Evolutionary conservation across 805 yeast species (phyloP).

Genomic region (Lachancea kluyveri): DNA sequence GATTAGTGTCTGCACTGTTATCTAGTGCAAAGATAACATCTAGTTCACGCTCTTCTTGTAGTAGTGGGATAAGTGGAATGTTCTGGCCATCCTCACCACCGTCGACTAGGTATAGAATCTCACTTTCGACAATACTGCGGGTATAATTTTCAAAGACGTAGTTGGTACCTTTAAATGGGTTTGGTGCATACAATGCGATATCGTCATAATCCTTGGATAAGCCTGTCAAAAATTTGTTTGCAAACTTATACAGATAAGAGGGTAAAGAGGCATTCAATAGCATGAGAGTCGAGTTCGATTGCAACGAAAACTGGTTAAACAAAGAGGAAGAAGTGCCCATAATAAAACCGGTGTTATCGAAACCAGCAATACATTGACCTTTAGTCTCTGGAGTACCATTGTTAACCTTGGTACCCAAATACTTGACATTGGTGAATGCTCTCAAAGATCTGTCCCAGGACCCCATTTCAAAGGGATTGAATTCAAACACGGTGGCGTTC

Average conservation of each 20-base stretch:
- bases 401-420: conserved; percentile 59
- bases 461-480: conserved; percentile 71
- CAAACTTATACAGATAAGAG: conserved; percentile 42
- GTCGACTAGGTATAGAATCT: conserved; percentile 52
- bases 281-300: conserved; percentile 51
- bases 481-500: conserved; percentile 66
- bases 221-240: conserved; percentile 38
- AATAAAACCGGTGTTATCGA: conserved; percentile 75
- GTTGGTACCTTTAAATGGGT: conserved; percentile 53
- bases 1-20: conserved; percentile 60
- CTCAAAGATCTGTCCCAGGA: conserved; percentile 79
- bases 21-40: conserved; percentile 63
- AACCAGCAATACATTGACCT: conserved; percentile 59
- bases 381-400: conserved; percentile 50
- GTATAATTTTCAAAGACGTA: conserved; percentile 29
- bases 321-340: conserved; percentile 80
- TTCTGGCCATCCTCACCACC: conserved; percentile 71
- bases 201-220: conserved; percentile 51
- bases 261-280: no score
- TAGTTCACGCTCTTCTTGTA: conserved; percentile 54
- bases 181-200: conserved; percentile 64
- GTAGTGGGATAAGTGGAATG: conserved; percentile 54
- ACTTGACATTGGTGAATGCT: conserved; percentile 61
- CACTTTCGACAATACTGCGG: conserved; percentile 35
- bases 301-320: conserved; percentile 63